phyloP scores from a whole-genome alignment of 2,329 filamentous ascomycete genomes.

The Claviceps monticola region DNA sequence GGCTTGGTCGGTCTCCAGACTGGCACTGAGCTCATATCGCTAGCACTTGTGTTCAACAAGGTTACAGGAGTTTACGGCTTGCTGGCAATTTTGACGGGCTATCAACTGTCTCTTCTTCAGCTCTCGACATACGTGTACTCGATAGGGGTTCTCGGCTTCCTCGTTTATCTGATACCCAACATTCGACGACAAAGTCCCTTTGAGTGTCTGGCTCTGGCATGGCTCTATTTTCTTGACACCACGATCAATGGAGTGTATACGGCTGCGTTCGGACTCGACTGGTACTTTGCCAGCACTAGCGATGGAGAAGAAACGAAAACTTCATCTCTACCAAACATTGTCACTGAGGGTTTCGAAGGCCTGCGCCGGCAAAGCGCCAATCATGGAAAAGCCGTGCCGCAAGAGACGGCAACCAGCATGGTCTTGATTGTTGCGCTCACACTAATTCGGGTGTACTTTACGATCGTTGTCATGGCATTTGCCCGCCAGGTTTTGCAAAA shows the following conservation, averaged over 20 bases:
- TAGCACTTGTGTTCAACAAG: conserved; percentile 82
- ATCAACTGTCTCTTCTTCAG: conserved; percentile 67
- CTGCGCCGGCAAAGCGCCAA: conserved; percentile 19
- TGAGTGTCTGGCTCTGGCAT: conserved; percentile 68
- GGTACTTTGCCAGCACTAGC: conserved; percentile 60
- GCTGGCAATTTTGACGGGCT: conserved; percentile 77
- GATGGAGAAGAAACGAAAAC: conserved; percentile 18
- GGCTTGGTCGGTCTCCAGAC: conserved; percentile 77
- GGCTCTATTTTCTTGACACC: conserved; percentile 74
- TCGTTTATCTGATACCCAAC: conserved; percentile 60
- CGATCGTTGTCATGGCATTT: conserved; percentile 70
- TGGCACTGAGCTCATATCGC: conserved; percentile 70
- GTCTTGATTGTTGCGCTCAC: conserved; percentile 61
- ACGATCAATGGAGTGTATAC: conserved; percentile 74
- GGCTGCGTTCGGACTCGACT: conserved; percentile 64
- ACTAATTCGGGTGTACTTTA: conserved; percentile 67
- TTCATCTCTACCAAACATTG: conserved; percentile 12
- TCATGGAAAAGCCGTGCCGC: conserved; percentile 28
- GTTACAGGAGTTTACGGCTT: conserved; percentile 82
- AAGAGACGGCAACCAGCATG: conserved; percentile 60
- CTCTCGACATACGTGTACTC: conserved; percentile 89
- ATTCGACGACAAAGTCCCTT: conserved; percentile 68
- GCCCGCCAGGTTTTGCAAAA: conserved; percentile 64
- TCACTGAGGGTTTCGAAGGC: conserved; percentile 20
- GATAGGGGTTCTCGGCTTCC: conserved; percentile 51